phyloP scores from a whole-genome alignment of 345 rosid genomes.

The Angophora floribunda region DNA sequence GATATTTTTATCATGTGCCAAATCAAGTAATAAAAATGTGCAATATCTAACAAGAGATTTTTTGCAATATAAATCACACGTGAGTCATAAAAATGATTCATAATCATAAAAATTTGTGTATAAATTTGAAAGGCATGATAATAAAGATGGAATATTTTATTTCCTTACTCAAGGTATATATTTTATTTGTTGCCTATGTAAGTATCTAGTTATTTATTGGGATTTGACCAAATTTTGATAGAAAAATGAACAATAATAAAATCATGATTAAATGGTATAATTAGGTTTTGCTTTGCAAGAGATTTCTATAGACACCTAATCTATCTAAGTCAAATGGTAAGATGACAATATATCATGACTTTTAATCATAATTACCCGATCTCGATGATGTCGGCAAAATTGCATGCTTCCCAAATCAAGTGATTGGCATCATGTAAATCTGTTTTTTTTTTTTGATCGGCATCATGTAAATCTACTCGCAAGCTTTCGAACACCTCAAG shows the following conservation, averaged over 20 bases:
- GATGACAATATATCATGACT: not conserved
- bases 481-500: not conserved
- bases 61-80: too few relatives aligned
- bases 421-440: not conserved
- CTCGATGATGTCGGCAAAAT: accelerated
- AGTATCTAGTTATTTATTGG: not conserved
- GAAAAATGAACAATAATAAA: not conserved
- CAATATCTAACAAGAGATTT: too few relatives aligned
- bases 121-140: too few relatives aligned
- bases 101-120: too few relatives aligned
- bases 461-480: not conserved
- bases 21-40: too few relatives aligned
- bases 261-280: not conserved
- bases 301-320: not conserved
- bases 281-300: not conserved
- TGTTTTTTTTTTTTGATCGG: too few relatives aligned
- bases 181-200: not conserved
- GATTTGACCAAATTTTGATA: not conserved
- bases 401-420: not conserved
- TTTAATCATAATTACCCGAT: not conserved
- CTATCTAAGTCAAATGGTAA: not conserved
- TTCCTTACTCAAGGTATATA: too few relatives aligned
- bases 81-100: too few relatives aligned
- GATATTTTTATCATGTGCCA: too few relatives aligned
- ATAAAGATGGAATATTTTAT: too few relatives aligned